phyloP scores from a whole-genome alignment of 495 filamentous ascomycete species.

The Aspergillus bridgeri region DNA sequence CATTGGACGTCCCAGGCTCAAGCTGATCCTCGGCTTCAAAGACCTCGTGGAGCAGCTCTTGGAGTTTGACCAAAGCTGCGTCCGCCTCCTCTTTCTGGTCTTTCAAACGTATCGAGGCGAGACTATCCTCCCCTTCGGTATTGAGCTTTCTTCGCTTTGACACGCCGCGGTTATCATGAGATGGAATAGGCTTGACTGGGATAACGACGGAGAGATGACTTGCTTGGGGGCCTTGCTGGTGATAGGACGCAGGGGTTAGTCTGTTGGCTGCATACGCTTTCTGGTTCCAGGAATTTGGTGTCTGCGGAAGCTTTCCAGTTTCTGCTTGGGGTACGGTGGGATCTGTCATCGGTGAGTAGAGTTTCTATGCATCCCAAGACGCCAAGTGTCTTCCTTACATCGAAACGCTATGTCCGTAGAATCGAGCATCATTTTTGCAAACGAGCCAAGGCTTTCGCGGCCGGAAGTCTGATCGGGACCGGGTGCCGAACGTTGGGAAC shows the following conservation, averaged over 20 bases:
- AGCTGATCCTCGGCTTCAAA: constrained; percentile 75
- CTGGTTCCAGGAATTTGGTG: constrained; percentile 21
- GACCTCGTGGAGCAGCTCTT: constrained; percentile 64
- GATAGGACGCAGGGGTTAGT: constrained; percentile 15
- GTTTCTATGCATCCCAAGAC: background rate
- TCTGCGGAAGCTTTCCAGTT: constrained; percentile 18
- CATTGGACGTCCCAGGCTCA: constrained; percentile 44
- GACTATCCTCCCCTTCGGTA: constrained; percentile 23
- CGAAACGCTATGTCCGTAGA: constrained; percentile 52
- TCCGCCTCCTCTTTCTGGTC: constrained; percentile 82
- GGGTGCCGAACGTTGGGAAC: constrained; percentile 19
- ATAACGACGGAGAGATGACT: constrained; percentile 40
- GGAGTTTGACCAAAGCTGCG: constrained; percentile 61
- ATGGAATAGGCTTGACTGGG: constrained; percentile 32
- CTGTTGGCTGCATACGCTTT: constrained; percentile 21
- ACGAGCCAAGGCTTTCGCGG: constrained; percentile 44
- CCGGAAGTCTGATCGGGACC: constrained; percentile 20
- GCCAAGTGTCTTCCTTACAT: constrained; percentile 38
- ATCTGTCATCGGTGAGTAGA: constrained; percentile 24
- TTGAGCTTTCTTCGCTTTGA: constrained; percentile 35
- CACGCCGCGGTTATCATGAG: constrained; percentile 16
- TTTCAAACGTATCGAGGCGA: constrained; percentile 34
- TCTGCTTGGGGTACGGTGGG: constrained; percentile 33
- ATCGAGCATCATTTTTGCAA: constrained; percentile 57
- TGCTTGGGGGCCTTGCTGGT: constrained; percentile 15